Conservation (phyloP, 2,329 filamentous ascomycete species). For the Septoria petroselini region DNA sequence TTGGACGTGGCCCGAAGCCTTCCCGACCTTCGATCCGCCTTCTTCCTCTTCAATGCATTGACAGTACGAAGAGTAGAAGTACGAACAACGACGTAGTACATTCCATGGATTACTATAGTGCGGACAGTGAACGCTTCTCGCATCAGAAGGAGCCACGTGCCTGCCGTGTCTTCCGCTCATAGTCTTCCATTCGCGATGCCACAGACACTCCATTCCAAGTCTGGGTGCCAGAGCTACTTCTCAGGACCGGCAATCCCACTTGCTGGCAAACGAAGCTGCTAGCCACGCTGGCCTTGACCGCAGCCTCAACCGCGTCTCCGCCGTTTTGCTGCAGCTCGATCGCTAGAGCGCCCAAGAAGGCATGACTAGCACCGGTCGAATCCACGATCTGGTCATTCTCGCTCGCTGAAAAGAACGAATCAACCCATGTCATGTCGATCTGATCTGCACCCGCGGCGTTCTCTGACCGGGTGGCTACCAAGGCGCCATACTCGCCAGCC, state of each 20-base stretch:
- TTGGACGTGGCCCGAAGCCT: background rate
- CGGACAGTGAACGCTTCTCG: too few species aligned
- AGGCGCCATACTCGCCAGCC: constrained; percentile 29
- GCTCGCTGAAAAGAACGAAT: constrained; percentile 23
- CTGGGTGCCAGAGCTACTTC: constrained; percentile 25
- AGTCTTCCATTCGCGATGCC: constrained; percentile 40
- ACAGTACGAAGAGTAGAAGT: too few species aligned
- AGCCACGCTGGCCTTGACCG: constrained; percentile 31
- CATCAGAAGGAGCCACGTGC: background rate
- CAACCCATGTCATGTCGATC: constrained; percentile 25
- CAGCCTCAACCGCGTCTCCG: constrained; percentile 24
- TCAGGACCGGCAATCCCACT: constrained; percentile 30
- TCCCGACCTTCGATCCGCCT: too few species aligned
- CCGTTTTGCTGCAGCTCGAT: constrained; percentile 28
- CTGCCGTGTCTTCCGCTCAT: constrained; percentile 11
- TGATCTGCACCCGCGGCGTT: constrained; percentile 4
- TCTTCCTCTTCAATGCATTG: too few species aligned
- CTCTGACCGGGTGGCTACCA: constrained; percentile 20
- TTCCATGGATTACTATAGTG: too few species aligned
- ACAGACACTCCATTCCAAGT: constrained; percentile 49
- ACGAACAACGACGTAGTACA: too few species aligned
- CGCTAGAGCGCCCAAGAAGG: constrained; percentile 33
- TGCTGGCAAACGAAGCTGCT: constrained; percentile 33
- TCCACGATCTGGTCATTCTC: constrained; percentile 28
- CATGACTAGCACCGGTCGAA: constrained; percentile 34